Evolutionary conservation across 176 grass and related monocot species (phyloP), one percentile per base, ranked within the genome.

Genomic region (Chloris gayana): DNA sequence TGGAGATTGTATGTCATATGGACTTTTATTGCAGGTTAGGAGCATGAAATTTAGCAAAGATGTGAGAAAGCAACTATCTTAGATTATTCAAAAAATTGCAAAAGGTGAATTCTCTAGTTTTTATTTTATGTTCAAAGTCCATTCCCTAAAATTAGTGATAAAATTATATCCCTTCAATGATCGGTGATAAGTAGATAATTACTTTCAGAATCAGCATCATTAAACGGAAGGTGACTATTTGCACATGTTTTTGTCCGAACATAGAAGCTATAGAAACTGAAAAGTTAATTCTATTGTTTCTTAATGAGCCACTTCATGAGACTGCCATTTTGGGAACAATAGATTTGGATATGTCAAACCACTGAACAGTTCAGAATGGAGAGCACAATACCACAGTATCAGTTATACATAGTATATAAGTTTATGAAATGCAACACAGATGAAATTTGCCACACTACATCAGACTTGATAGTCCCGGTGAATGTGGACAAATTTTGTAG

Each of bases 21-120:
- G 35, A 69, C 33, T 74, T 34, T 15, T 61, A 80, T 83, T 85
- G 39, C 82, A 98, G 95, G 83, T 90, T 27, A 86, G 95, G 33
- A 82, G 89, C 84, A 94, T 98, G 95, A 98, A 80, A 73, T 98
- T 98, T 30, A 87, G 95, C 89, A 98, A 92, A 93, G 92, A 98
- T 81, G 87, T 98, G 74, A 98, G 95, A 68, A 92, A 98, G 45
- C 95, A 98, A 86, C 82, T 98, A 78, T 94, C 76, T 71, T 89
- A 94, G 69, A 92, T 98, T 62, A 78, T 98, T 75, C 77, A 91
- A 35, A 98, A 94, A 70, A 85, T 98, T 63, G 89, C 89, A 70
- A 98, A 94, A 91, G 91, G 91, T 94, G 39, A 81, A 72, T 72
- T 76, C 39, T 82, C 59, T 81, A 74, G 50, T 33, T 64, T 61